Evolutionary conservation across 2,329 filamentous ascomycete species (phyloP), one percentile per base, ranked within the genome.

Genomic region (Colletotrichum orbiculare): DNA sequence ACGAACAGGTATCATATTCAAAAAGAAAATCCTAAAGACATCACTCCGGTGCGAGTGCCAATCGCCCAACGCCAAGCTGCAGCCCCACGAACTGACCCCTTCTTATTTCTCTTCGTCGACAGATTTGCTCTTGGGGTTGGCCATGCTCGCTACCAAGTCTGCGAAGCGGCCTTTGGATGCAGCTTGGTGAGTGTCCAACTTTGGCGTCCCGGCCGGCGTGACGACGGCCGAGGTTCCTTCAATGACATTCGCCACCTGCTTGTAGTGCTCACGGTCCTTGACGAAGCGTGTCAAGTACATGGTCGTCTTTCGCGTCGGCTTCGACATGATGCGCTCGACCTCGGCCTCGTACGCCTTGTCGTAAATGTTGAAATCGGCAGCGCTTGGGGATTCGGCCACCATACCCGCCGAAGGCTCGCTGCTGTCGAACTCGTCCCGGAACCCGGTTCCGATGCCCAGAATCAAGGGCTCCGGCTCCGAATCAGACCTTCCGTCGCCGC

Each of bases 341-440:
- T 97, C 93, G 66, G 91, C 87, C 72, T 92, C 88, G 74, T 97
- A 97, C 0, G 95, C 95, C 1, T 86, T 88, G 75, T 97, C 93
- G 75, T 97, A 97, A 63, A 98, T 90, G 73, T 96, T 89, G 71
- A 93, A 93, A 66, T 96, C 93, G 6, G 92, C 91, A 1, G 90
- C 91, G 0, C 90, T 90, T 3, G 95, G 95, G 1, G 92, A 96
- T 76, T 97, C 94, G 37, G 92, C 92, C 45, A 97, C 89, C 5
- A 90, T 75, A 25, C 84, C 76, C 3, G 77, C 77, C 12, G 77
- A 77, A 9, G 74, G 70, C 33, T 77, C 74, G 59, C 79, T 76
- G 45, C 72, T 74, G 49, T 74, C 72, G 69, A 82, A 82, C 15
- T 81, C 81, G 66, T 86, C 81, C 34, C 77, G 74, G 3, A 84